Percentiles rank a stretch among this genome's conserved stretches.
Conservation (phyloP, 2,329 filamentous ascomycete species). For the Penicillium decumbens region DNA sequence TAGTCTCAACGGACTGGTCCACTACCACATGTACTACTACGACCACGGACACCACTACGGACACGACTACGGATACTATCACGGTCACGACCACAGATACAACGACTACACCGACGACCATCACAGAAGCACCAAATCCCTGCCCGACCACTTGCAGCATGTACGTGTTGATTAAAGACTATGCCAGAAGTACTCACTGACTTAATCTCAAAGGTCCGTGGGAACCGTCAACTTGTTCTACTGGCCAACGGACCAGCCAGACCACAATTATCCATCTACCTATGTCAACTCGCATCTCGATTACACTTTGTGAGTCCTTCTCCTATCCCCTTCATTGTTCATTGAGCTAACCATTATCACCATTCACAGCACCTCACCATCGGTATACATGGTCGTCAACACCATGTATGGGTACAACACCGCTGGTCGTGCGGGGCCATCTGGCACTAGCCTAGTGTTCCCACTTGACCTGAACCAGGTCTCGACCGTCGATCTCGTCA, state of each 20-base stretch:
- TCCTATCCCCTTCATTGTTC: background rate
- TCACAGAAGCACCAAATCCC: constrained; percentile 13
- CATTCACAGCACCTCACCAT: constrained; percentile 11
- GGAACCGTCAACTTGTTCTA: constrained; percentile 16
- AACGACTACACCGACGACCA: constrained; percentile 9
- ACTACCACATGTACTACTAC: constrained; percentile 1
- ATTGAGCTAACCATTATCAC: background rate
- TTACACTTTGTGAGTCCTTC: constrained; percentile 10
- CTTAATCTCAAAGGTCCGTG: constrained; percentile 4
- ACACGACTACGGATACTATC: background rate
- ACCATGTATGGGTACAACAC: constrained; percentile 15
- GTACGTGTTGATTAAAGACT: background rate
- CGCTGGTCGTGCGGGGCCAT: constrained; percentile 11
- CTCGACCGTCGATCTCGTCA: constrained; percentile 9
- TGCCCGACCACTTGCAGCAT: constrained; percentile 16
- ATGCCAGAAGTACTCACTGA: background rate
- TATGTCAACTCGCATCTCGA: constrained; percentile 13
- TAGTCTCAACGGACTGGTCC: background rate
- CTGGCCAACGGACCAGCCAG: constrained; percentile 12
- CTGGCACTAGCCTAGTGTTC: constrained; percentile 15
- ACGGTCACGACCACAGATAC: constrained; percentile 2
- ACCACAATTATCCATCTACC: constrained; percentile 9
- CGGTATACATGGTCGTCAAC: constrained; percentile 16
- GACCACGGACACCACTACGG: background rate
- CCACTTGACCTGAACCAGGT: constrained; percentile 13